Evolutionary conservation across 2,329 filamentous ascomycete species (phyloP).

Genomic region (Colletotrichum chrysophilum): DNA sequence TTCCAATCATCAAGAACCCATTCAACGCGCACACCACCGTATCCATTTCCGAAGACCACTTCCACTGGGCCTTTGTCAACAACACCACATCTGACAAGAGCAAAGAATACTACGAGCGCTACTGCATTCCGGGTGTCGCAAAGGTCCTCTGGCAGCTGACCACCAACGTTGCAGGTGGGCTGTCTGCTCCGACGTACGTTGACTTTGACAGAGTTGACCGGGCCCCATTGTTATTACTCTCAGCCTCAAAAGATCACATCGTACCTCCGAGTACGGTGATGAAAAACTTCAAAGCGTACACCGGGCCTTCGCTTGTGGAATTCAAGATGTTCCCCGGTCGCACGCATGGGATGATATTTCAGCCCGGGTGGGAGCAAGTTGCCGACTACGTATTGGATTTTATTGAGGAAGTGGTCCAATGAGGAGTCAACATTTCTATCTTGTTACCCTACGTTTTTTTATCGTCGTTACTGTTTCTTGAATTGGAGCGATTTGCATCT

Average conservation of each 20-base stretch:
- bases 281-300: slow-evolving; percentile 23
- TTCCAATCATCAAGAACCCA: slow-evolving; percentile 22
- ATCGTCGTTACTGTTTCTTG: too few relatives aligned
- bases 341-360: slow-evolving; percentile 26
- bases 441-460: background rate
- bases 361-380: slow-evolving; percentile 23
- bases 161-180: slow-evolving; percentile 2
- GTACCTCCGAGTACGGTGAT: slow-evolving; percentile 22
- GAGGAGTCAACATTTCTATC: background rate
- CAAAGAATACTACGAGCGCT: slow-evolving; percentile 21
- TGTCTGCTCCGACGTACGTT: slow-evolving; percentile 13
- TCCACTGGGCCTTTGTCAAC: slow-evolving; percentile 27
- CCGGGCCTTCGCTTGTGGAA: slow-evolving; percentile 19
- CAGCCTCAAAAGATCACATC: slow-evolving; percentile 24
- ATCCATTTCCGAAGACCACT: slow-evolving; percentile 22
- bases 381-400: slow-evolving; percentile 11
- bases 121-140: slow-evolving; percentile 24
- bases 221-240: slow-evolving; percentile 20
- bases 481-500: background rate
- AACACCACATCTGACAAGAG: slow-evolving; percentile 19
- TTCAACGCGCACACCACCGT: slow-evolving; percentile 22
- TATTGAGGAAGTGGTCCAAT: background rate
- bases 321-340: slow-evolving; percentile 24
- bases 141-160: slow-evolving; percentile 27
- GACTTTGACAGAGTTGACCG: slow-evolving; percentile 14